Percentiles rank a stretch among this genome's conserved stretches.
Conservation (phyloP, 352 stramenopile genomes). For the Phytophthora kernoviae region DNA sequence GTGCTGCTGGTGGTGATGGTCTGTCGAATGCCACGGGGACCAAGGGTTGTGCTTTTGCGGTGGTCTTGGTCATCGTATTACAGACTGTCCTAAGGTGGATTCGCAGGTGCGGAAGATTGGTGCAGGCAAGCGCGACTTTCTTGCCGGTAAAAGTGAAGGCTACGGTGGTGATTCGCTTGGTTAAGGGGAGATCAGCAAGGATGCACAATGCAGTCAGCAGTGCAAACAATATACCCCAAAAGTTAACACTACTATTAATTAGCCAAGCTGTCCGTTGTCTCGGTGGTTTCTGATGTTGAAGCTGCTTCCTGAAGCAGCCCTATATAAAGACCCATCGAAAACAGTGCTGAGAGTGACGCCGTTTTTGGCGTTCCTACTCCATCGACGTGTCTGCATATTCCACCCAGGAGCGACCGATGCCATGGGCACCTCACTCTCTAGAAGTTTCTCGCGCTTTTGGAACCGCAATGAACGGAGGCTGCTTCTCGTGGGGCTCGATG, state of each 20-base stretch:
- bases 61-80: conserved; percentile 98
- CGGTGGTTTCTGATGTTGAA: conserved; percentile 16
- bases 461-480: conserved; percentile 79
- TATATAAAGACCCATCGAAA: too few species aligned
- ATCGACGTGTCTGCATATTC: conserved; percentile 9
- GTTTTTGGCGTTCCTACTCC: neutral
- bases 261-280: conserved; percentile 9
- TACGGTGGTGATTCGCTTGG: conserved; percentile 95
- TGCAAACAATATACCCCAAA: conserved; percentile 16
- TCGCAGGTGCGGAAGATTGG: conserved; percentile 96
- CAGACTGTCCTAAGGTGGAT: conserved; percentile 99
- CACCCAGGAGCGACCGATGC: conserved; percentile 31
- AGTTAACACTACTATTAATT: neutral
- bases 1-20: conserved; percentile 31
- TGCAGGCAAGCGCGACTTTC: conserved; percentile 92
- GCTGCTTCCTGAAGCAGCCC: neutral
- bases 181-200: conserved; percentile 27
- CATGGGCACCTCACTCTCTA: conserved; percentile 78
- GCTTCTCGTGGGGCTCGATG: conserved; percentile 78
- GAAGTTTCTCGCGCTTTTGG: conserved; percentile 70
- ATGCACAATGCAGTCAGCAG: conserved; percentile 12
- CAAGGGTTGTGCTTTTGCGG: conserved; percentile 99
- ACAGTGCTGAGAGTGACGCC: too few species aligned
- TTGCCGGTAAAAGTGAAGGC: conserved; percentile 91
- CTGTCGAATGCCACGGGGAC: conserved; percentile 78